phyloP scores from a whole-genome alignment of 169 alveolate genomes.

The Cyclospora cayetanensis region DNA sequence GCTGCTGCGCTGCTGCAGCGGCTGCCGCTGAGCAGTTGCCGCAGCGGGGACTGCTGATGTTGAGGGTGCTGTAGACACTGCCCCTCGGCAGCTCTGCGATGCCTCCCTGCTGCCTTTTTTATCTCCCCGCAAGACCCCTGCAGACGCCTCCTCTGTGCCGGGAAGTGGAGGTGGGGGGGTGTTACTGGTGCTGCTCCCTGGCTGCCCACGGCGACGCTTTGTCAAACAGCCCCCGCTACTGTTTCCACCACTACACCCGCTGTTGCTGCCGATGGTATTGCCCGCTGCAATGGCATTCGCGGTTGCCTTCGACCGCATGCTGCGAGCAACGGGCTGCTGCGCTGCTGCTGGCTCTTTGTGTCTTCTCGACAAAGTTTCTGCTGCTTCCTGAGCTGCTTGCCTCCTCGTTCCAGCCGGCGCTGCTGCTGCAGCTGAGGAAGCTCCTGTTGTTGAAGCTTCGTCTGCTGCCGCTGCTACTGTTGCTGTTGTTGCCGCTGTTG shows the following conservation, averaged over 20 bases:
- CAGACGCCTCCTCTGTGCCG: not conserved
- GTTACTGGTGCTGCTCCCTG: slow-evolving; percentile 19
- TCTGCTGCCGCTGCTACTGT: slow-evolving; percentile 12
- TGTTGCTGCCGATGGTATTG: not conserved
- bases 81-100: slow-evolving; percentile 15
- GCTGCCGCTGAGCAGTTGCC: not conserved
- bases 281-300: slow-evolving; percentile 17
- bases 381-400: not conserved
- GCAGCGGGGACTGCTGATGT: not conserved
- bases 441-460: not conserved
- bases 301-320: slow-evolving; percentile 36
- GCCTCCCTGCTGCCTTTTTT: slow-evolving; percentile 38
- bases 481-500: not conserved
- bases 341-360: slow-evolving; percentile 1
- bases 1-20: slow-evolving; percentile 4
- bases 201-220: slow-evolving; percentile 57
- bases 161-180: slow-evolving; percentile 23
- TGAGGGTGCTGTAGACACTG: not conserved
- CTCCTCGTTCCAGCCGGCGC: not conserved
- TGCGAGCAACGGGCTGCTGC: slow-evolving; percentile 19
- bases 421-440: not conserved
- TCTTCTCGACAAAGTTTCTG: not conserved
- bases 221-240: slow-evolving; percentile 37
- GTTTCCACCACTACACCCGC: not conserved
- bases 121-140: not conserved